phyloP scores from a whole-genome alignment of 169 alveolate species.

The Plasmodium malariae region DNA sequence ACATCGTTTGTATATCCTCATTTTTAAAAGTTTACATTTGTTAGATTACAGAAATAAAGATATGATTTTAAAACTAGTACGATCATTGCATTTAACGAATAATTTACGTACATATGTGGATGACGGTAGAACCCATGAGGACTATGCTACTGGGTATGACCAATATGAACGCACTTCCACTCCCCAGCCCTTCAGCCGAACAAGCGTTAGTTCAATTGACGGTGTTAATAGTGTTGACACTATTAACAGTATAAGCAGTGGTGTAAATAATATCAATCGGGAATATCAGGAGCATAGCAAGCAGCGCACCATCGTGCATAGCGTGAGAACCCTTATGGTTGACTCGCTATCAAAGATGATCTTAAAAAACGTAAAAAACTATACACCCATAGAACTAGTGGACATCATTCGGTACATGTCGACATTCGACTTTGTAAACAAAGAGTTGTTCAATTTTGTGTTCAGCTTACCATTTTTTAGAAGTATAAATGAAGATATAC shows the following conservation, averaged over 20 bases:
- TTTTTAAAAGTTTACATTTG: constrained; percentile 13
- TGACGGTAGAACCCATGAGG: neutral
- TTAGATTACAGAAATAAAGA: constrained; percentile 47
- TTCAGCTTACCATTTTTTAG: constrained; percentile 50
- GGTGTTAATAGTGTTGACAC: too few relatives aligned
- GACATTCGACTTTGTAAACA: constrained; percentile 19
- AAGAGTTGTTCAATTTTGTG: constrained; percentile 58
- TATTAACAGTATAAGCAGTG: too few relatives aligned
- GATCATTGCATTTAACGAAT: constrained; percentile 13
- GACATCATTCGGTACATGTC: constrained; percentile 63
- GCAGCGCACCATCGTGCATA: too few relatives aligned
- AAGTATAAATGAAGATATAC: constrained; percentile 36
- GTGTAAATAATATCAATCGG: too few relatives aligned
- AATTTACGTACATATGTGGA: neutral
- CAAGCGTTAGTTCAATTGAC: too few relatives aligned
- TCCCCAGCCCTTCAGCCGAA: too few relatives aligned
- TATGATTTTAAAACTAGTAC: constrained; percentile 17
- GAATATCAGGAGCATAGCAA: too few relatives aligned
- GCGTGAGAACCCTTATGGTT: constrained; percentile 24
- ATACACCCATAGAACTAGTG: constrained; percentile 57
- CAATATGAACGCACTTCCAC: too few relatives aligned
- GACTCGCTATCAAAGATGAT: constrained; percentile 36
- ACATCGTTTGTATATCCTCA: constrained; percentile 23
- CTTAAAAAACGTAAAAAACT: constrained; percentile 32
- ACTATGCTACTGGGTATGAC: too few relatives aligned